Evolutionary conservation across 495 filamentous ascomycete genomes (phyloP).

Genomic region (Hypoxylon cercidicola): DNA sequence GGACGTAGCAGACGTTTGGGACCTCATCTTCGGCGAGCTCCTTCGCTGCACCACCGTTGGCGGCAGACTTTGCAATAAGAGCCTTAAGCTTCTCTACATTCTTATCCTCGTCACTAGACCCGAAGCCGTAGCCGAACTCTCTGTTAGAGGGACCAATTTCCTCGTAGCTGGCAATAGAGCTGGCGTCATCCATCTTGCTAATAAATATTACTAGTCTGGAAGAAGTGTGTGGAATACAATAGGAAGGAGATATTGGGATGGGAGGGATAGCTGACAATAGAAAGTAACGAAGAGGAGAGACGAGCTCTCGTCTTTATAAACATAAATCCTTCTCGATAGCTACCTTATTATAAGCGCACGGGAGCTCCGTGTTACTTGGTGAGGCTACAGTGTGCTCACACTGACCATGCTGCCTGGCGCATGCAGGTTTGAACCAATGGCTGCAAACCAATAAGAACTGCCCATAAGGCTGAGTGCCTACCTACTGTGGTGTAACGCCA

Average conservation of each 20-base stretch:
- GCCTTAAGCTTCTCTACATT: slow-evolving; percentile 20
- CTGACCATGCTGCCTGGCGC: slow-evolving; percentile 19
- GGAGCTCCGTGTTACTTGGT: slow-evolving; percentile 1
- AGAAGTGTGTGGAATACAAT: not conserved
- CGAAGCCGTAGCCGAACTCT: slow-evolving; percentile 1
- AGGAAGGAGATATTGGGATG: not conserved
- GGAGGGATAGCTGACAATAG: not conserved
- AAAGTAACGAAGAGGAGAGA: not conserved
- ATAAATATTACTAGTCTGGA: not conserved
- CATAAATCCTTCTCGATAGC: slow-evolving; percentile 1
- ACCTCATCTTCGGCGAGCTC: slow-evolving; percentile 43
- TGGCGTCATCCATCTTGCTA: slow-evolving; percentile 31
- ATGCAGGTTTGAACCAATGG: slow-evolving; percentile 12
- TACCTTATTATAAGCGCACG: no score
- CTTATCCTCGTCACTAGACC: slow-evolving; percentile 5
- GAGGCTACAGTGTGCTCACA: slow-evolving; percentile 8
- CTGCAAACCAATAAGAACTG: not conserved
- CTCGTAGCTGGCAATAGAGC: slow-evolving; percentile 43
- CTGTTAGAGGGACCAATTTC: slow-evolving; percentile 33
- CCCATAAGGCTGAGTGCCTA: slow-evolving; percentile 12
- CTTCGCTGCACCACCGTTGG: slow-evolving; percentile 5
- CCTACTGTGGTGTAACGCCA: slow-evolving; percentile 5
- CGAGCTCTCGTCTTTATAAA: not conserved
- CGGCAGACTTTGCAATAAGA: slow-evolving; percentile 14
- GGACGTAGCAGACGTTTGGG: slow-evolving; percentile 47